These are phyloP conservation scores for Ambrosiella xylebori DNA, from an alignment of 2,329 filamentous ascomycete genomes.

Conservation along the genomic window DNA sequence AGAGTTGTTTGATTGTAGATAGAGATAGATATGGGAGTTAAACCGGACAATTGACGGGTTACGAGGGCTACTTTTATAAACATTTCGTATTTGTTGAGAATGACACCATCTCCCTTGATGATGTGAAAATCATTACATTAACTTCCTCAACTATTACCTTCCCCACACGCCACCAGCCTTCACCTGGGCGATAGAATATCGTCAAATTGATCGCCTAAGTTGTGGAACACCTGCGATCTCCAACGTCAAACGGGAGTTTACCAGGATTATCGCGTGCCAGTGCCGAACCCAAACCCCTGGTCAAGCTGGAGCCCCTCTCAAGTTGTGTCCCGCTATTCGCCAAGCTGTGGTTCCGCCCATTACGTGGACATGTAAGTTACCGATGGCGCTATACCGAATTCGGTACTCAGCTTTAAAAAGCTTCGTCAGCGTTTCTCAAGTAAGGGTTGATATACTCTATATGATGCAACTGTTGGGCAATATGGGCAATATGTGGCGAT, in stretches of 20 bases:
- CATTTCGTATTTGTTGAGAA: too few relatives aligned
- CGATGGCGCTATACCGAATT: slow-evolving; percentile 2
- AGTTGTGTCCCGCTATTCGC: neutral
- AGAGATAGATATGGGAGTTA: too few relatives aligned
- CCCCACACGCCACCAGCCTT: too few relatives aligned
- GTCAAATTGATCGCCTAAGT: too few relatives aligned
- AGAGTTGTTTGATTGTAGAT: neutral
- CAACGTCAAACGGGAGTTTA: neutral
- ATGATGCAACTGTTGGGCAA: too few relatives aligned
- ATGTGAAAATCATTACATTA: too few relatives aligned
- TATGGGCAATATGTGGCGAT: too few relatives aligned
- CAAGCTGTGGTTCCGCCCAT: neutral
- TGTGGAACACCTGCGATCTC: neutral
- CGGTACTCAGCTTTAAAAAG: slow-evolving; percentile 4
- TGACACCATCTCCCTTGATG: too few relatives aligned
- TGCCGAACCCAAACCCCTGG: neutral
- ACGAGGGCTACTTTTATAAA: too few relatives aligned
- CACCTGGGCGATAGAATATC: too few relatives aligned
- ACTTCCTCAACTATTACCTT: too few relatives aligned
- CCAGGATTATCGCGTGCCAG: neutral
- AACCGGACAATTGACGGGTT: too few relatives aligned
- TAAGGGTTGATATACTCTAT: neutral
- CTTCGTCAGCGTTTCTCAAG: slow-evolving; percentile 5
- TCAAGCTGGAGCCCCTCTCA: neutral
- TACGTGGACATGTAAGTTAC: slow-evolving; percentile 1